These are phyloP conservation scores for Paraphoma sp. DNA, from an alignment of 2,329 filamentous ascomycete genomes.

Conservation along the genomic window DNA sequence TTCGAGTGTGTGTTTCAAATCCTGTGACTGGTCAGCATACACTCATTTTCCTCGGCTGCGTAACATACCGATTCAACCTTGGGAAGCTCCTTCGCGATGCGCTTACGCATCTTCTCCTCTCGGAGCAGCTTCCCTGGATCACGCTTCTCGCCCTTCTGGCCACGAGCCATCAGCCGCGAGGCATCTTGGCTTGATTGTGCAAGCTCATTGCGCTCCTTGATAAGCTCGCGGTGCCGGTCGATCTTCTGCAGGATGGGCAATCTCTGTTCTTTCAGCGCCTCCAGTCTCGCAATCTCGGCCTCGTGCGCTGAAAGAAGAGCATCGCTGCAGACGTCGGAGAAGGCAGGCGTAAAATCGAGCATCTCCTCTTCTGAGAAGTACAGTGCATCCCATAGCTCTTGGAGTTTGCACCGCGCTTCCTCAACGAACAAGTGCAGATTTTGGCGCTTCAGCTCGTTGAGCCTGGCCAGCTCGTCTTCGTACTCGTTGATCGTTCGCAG, in stretches of 20 bases:
- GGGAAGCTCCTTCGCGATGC: conserved; percentile 93
- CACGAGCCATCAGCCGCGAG: conserved; percentile 88
- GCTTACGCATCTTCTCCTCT: conserved; percentile 98
- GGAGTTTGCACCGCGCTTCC: conserved; percentile 86
- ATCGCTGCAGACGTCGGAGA: conserved; percentile 96
- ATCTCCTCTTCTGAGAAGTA: conserved; percentile 99
- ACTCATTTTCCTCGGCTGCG: neutral
- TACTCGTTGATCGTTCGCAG: conserved; percentile 94
- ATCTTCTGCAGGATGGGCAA: conserved; percentile 82
- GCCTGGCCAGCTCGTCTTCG: conserved; percentile 82
- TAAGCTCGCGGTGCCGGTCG: conserved; percentile 80
- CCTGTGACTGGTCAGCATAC: conserved; percentile 10
- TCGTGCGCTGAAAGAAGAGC: conserved; percentile 94
- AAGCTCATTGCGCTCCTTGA: conserved; percentile 86
- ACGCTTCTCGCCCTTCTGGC: conserved; percentile 90
- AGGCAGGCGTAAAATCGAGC: conserved; percentile 96
- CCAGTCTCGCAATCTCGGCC: conserved; percentile 82
- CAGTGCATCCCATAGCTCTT: conserved; percentile 92
- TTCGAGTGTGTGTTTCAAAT: conserved; percentile 83
- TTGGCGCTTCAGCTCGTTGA: conserved; percentile 93
- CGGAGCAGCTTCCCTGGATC: conserved; percentile 92
- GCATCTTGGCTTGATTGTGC: conserved; percentile 93
- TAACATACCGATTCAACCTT: conserved; percentile 73
- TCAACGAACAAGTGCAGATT: conserved; percentile 97
- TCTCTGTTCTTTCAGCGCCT: conserved; percentile 84